Percentiles rank a stretch among this genome's conserved stretches.
Conservation (phyloP, 495 filamentous ascomycete genomes). For the Penicillium samsonianum region DNA sequence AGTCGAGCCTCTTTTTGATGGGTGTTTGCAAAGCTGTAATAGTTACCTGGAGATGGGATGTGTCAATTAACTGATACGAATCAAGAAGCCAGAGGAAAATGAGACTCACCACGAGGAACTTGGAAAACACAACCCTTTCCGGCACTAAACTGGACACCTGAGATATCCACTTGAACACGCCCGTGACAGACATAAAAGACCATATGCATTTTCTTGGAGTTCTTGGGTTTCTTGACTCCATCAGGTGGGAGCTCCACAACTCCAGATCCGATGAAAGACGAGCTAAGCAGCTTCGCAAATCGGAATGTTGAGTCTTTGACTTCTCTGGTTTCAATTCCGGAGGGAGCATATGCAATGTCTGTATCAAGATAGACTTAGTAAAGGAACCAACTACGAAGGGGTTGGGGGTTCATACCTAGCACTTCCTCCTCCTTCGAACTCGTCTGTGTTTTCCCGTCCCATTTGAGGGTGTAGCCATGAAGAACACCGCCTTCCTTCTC, state of each 20-base stretch:
- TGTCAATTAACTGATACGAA: neutral
- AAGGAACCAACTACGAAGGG: neutral
- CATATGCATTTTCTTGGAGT: slow-evolving; percentile 91
- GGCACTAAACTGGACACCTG: slow-evolving; percentile 77
- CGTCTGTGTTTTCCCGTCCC: slow-evolving; percentile 54
- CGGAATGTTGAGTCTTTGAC: slow-evolving; percentile 75
- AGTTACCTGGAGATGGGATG: slow-evolving; percentile 61
- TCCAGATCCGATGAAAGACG: slow-evolving; percentile 83
- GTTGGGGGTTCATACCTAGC: slow-evolving; percentile 44
- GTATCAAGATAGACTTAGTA: slow-evolving; percentile 17
- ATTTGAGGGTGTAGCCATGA: slow-evolving; percentile 57
- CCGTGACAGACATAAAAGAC: slow-evolving; percentile 86
- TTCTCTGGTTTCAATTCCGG: slow-evolving; percentile 71
- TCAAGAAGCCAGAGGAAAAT: neutral
- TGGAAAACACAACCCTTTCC: slow-evolving; percentile 87
- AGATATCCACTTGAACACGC: slow-evolving; percentile 70
- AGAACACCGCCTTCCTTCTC: slow-evolving; percentile 61
- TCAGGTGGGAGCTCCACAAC: slow-evolving; percentile 84
- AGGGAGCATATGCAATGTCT: slow-evolving; percentile 76
- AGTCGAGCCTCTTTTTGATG: slow-evolving; percentile 65
- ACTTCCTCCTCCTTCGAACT: slow-evolving; percentile 59
- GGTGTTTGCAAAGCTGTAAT: slow-evolving; percentile 79
- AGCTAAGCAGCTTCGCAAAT: slow-evolving; percentile 82
- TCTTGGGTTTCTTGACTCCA: slow-evolving; percentile 82
- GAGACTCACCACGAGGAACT: slow-evolving; percentile 83